Evolutionary conservation across 768 basidiomycete genomes (phyloP).

Genomic region (Termitomyces sp.): DNA sequence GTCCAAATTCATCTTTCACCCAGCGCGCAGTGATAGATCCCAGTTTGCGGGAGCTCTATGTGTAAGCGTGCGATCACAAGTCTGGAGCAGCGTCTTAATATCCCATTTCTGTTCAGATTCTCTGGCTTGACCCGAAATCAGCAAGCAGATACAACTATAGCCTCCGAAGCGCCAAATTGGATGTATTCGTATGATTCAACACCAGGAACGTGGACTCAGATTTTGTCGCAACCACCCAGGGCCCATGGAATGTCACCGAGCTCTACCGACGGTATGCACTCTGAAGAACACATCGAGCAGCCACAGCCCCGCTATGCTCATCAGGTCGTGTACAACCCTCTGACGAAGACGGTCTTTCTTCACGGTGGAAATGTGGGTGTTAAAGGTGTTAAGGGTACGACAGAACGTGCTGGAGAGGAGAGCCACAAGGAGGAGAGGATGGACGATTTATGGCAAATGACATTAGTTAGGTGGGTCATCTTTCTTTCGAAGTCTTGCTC

Average conservation of each 20-base stretch:
- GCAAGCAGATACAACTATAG: slow-evolving; percentile 33
- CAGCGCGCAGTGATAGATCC: slow-evolving; percentile 72
- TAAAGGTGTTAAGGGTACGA: slow-evolving; percentile 21
- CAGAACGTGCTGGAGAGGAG: slow-evolving; percentile 23
- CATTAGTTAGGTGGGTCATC: slow-evolving; percentile 50
- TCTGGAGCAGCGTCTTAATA: background rate
- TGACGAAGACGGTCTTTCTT: slow-evolving; percentile 53
- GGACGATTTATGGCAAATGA: slow-evolving; percentile 81
- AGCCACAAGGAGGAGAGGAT: slow-evolving; percentile 43
- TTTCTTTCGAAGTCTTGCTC: background rate
- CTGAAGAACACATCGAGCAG: slow-evolving; percentile 21
- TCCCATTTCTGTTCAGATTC: slow-evolving; percentile 37
- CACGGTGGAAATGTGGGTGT: slow-evolving; percentile 75
- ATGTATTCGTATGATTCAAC: slow-evolving; percentile 57
- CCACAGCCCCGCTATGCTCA: slow-evolving; percentile 73
- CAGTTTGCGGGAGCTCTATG: slow-evolving; percentile 61
- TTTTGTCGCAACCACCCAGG: slow-evolving; percentile 33
- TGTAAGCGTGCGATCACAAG: slow-evolving; percentile 41
- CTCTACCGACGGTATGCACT: background rate
- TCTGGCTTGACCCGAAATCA: slow-evolving; percentile 52
- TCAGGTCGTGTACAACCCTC: slow-evolving; percentile 70
- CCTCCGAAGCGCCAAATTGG: slow-evolving; percentile 57
- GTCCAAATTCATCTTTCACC: slow-evolving; percentile 70
- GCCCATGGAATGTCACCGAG: background rate
- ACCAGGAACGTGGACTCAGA: slow-evolving; percentile 65